Evolutionary conservation across 352 stramenopile species (phyloP).

Genomic region (Halophytophthora polymorphica): DNA sequence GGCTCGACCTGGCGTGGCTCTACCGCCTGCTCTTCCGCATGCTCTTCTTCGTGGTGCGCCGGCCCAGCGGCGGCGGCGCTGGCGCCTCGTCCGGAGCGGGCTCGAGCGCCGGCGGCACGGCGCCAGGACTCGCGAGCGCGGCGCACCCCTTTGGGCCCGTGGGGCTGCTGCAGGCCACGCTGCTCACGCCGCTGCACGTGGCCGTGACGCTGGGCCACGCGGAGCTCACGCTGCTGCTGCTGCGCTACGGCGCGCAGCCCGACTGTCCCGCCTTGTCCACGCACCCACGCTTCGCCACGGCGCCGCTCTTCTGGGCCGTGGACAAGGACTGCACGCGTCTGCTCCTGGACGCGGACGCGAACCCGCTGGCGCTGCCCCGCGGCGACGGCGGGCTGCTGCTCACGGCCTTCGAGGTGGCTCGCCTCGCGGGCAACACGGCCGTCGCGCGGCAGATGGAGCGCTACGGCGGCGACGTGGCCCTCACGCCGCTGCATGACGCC

Average conservation of each 20-base stretch:
- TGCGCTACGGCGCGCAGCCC: slow-evolving; percentile 61
- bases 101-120: slow-evolving; percentile 15
- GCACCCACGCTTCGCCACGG: slow-evolving; percentile 54
- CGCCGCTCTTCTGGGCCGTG: slow-evolving; percentile 67
- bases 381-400: slow-evolving; percentile 28
- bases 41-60: slow-evolving; percentile 41
- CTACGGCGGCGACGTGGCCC: slow-evolving; percentile 69
- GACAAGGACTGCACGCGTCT: slow-evolving; percentile 67
- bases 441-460: slow-evolving; percentile 75
- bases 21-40: slow-evolving; percentile 65
- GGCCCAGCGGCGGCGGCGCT: slow-evolving; percentile 23
- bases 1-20: slow-evolving; percentile 64
- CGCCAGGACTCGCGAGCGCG: slow-evolving; percentile 25
- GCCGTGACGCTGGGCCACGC: slow-evolving; percentile 66
- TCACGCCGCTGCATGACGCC: slow-evolving; percentile 74
- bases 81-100: slow-evolving; percentile 13
- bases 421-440: slow-evolving; percentile 55
- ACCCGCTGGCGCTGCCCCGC: slow-evolving; percentile 48
- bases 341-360: slow-evolving; percentile 67
- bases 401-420: slow-evolving; percentile 71
- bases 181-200: slow-evolving; percentile 72
- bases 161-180: slow-evolving; percentile 49
- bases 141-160: slow-evolving; percentile 59
- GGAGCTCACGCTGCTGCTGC: slow-evolving; percentile 61
- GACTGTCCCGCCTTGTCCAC: slow-evolving; percentile 50